Evolutionary conservation across 495 filamentous ascomycete species (phyloP).

Genomic region (Aspergillus funiculosus): DNA sequence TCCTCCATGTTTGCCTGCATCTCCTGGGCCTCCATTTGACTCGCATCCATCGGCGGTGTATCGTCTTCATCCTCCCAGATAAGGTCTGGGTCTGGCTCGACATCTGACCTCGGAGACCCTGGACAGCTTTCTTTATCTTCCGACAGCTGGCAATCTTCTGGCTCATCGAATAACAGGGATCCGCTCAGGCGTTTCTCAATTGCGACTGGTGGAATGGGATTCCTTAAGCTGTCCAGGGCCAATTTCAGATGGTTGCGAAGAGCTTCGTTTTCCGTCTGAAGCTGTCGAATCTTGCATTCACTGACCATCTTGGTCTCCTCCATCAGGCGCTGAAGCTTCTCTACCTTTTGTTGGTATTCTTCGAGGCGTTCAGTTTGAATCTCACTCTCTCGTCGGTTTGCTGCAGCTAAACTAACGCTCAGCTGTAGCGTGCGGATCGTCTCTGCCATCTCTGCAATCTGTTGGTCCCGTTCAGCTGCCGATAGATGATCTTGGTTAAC

Average conservation of each 20-base stretch:
- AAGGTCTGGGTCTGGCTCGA: conserved; percentile 28
- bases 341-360: conserved; percentile 83
- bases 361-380: conserved; percentile 69
- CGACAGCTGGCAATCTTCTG: conserved; percentile 33
- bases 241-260: conserved; percentile 79
- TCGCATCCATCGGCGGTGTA: conserved; percentile 16
- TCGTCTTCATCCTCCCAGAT: conserved; percentile 41
- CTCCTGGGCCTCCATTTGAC: conserved; percentile 45
- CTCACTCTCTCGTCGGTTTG: conserved; percentile 45
- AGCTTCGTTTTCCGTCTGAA: conserved; percentile 86
- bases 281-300: conserved; percentile 81
- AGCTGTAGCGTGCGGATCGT: conserved; percentile 82
- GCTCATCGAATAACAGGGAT: conserved; percentile 34
- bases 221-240: conserved; percentile 77
- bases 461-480: conserved; percentile 81
- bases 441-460: conserved; percentile 89
- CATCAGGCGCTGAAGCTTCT: conserved; percentile 85
- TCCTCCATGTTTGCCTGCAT: conserved; percentile 65
- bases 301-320: conserved; percentile 82
- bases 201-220: conserved; percentile 61
- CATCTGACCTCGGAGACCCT: conserved; percentile 27
- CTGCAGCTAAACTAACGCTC: conserved; percentile 52
- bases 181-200: conserved; percentile 35
- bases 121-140: conserved; percentile 37
- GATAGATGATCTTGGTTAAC: conserved; percentile 91